These are phyloP conservation scores for Magnolia kwangsiensis DNA, from an alignment of 164 flowering plant genomes.

Conservation along the genomic window DNA sequence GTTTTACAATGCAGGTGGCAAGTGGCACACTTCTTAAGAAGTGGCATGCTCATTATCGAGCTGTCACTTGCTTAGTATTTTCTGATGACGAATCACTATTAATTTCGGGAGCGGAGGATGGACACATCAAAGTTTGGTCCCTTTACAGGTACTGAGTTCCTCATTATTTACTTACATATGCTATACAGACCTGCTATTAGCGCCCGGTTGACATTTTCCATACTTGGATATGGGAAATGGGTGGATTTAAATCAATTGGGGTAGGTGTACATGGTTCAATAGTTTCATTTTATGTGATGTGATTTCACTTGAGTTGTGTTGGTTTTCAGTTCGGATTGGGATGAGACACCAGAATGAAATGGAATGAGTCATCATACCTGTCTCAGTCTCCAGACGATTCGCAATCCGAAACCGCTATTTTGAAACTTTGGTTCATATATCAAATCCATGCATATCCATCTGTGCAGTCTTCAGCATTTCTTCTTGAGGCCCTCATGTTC, in stretches of 20 bases:
- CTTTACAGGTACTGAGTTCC: constrained; percentile 44
- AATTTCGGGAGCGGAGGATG: constrained; percentile 83
- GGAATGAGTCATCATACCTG: not conserved
- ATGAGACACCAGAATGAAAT: too few relatives aligned
- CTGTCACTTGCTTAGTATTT: constrained; percentile 67
- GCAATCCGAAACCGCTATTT: not conserved
- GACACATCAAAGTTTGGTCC: constrained; percentile 73
- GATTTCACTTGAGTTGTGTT: too few relatives aligned
- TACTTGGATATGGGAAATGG: too few relatives aligned
- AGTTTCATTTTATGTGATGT: not conserved
- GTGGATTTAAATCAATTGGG: not conserved
- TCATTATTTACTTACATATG: not conserved
- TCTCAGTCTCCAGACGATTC: not conserved
- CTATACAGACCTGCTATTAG: not conserved
- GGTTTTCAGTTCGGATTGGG: too few relatives aligned
- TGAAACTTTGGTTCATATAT: too few relatives aligned
- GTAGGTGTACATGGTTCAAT: not conserved
- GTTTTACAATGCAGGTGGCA: constrained; percentile 38
- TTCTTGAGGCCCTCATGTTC: not conserved
- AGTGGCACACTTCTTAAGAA: constrained; percentile 70
- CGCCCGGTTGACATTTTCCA: too few relatives aligned
- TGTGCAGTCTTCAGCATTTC: too few relatives aligned
- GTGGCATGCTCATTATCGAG: constrained; percentile 87
- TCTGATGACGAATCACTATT: constrained; percentile 69
- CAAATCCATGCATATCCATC: too few relatives aligned